Conservation (phyloP, 2,329 filamentous ascomycete species). For the Triangularia setosa region DNA sequence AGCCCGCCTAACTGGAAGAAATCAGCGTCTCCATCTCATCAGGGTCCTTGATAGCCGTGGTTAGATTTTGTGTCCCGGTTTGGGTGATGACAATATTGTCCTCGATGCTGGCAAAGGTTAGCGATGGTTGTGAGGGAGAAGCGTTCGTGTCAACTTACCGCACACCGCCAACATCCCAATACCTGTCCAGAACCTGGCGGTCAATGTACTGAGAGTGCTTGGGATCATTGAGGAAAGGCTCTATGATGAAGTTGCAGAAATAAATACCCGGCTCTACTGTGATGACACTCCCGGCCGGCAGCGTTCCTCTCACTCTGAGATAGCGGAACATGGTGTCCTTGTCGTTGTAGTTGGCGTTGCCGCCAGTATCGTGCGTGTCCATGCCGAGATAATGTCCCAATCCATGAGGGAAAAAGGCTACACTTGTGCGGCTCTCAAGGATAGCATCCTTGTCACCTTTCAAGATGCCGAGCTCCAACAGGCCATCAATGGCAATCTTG, state of each 20-base stretch:
- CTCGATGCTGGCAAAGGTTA: constrained; percentile 43
- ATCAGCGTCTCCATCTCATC: constrained; percentile 56
- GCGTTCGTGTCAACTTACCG: constrained; percentile 40
- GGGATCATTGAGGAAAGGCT: constrained; percentile 70
- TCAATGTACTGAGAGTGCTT: constrained; percentile 75
- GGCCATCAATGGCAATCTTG: constrained; percentile 73
- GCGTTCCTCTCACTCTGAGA: constrained; percentile 68
- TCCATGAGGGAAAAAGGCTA: constrained; percentile 89
- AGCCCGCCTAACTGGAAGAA: constrained; percentile 19
- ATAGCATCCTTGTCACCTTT: constrained; percentile 67
- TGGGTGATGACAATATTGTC: constrained; percentile 63
- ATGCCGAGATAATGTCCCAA: constrained; percentile 88
- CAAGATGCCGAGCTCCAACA: constrained; percentile 72
- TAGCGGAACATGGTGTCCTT: constrained; percentile 83
- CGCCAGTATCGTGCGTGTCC: constrained; percentile 86
- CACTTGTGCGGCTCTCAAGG: constrained; percentile 71
- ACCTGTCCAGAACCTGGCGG: constrained; percentile 65
- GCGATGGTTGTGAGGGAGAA: not conserved
- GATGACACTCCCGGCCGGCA: constrained; percentile 78
- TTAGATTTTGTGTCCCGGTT: constrained; percentile 60
- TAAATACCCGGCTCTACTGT: constrained; percentile 96
- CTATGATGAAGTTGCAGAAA: constrained; percentile 86
- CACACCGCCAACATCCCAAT: constrained; percentile 78
- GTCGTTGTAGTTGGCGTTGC: constrained; percentile 74
- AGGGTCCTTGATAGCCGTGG: constrained; percentile 60